Percentiles rank a stretch among this genome's conserved stretches.
Evolutionary conservation across 306 rosid genomes (phyloP).

Genomic region (Hippophae rhamnoides): DNA sequence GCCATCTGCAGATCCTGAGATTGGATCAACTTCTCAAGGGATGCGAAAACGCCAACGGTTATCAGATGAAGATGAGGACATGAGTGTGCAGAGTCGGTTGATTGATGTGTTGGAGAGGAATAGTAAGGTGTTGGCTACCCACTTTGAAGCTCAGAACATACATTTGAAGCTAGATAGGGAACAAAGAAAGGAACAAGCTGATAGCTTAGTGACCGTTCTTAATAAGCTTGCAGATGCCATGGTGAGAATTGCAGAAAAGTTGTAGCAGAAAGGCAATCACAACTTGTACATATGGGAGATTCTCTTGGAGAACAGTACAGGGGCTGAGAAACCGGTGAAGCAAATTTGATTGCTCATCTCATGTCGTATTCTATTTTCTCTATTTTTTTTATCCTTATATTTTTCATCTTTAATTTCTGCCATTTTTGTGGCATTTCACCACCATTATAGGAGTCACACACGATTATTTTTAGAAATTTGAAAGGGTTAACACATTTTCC

Average conservation of each 20-base stretch:
- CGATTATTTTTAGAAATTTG: constrained; percentile 25
- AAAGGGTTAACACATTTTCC: constrained; percentile 27
- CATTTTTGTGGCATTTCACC: constrained; percentile 26
- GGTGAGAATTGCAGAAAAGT: constrained; percentile 86
- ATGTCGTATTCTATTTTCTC: not conserved
- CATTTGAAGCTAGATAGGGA: constrained; percentile 69
- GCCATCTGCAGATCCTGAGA: constrained; percentile 47
- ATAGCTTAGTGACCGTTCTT: constrained; percentile 67
- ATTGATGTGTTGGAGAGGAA: constrained; percentile 73
- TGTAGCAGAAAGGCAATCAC: constrained; percentile 35
- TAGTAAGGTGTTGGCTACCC: constrained; percentile 61
- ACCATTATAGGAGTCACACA: constrained; percentile 32
- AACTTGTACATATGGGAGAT: constrained; percentile 49
- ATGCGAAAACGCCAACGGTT: constrained; percentile 67
- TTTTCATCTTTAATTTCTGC: constrained; percentile 13
- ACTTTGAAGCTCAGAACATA: constrained; percentile 66
- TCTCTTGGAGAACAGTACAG: constrained; percentile 16
- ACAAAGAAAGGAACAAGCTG: constrained; percentile 70
- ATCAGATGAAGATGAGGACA: constrained; percentile 42
- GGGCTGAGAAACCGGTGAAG: constrained; percentile 6
- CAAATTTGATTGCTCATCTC: constrained; percentile 2
- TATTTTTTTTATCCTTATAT: not conserved
- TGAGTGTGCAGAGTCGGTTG: constrained; percentile 48
- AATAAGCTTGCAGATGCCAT: constrained; percentile 89
- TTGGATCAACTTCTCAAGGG: constrained; percentile 72